Conservation (phyloP, 202 grass and related monocot species). For the Brachypodium distachyon region DNA sequence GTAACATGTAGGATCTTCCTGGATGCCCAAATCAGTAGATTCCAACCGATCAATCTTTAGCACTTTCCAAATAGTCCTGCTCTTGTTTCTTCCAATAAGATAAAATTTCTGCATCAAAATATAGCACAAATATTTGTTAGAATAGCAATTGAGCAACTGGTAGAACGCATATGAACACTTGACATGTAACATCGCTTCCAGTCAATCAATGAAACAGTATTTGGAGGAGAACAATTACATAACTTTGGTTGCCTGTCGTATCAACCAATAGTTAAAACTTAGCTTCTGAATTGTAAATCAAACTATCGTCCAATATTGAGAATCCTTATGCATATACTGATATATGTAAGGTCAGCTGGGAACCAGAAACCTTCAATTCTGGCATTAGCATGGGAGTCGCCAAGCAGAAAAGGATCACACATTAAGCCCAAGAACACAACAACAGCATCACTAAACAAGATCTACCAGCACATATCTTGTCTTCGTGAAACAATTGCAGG, state of each 20-base stretch:
- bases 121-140: not conserved
- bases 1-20: constrained; percentile 80
- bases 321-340: not conserved
- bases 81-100: constrained; percentile 81
- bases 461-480: not conserved
- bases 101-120: constrained; percentile 86
- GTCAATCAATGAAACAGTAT: constrained; percentile 21
- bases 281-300: not conserved
- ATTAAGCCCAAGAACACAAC: not conserved
- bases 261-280: not conserved
- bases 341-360: not conserved
- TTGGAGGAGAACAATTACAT: not conserved
- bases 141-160: not conserved
- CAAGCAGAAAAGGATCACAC: not conserved
- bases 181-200: not conserved
- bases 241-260: not conserved
- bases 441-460: constrained; percentile 7
- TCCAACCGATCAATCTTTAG: constrained; percentile 80
- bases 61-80: constrained; percentile 65
- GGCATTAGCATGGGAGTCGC: not conserved
- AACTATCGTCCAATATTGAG: too few species aligned
- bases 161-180: not conserved
- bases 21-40: constrained; percentile 47
- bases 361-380: not conserved
- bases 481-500: not conserved